These are phyloP conservation scores for Fomitopsis serialis DNA, from an alignment of 768 basidiomycete species.

Conservation along the genomic window DNA sequence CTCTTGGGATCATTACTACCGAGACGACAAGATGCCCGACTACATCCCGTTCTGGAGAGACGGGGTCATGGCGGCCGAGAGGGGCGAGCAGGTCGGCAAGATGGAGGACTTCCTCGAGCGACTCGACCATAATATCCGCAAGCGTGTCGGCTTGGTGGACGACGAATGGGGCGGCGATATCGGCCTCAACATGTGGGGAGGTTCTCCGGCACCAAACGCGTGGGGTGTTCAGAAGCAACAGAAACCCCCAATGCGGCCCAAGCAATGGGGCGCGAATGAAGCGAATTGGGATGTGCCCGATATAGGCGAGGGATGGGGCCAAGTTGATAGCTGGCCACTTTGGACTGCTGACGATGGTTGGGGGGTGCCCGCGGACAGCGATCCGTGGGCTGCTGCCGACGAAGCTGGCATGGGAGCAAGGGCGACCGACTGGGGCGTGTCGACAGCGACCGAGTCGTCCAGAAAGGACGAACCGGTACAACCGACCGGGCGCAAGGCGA, in stretches of 20 bases:
- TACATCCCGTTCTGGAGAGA: constrained; percentile 51
- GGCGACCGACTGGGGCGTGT: neutral
- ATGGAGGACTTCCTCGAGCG: constrained; percentile 42
- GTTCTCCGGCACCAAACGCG: neutral
- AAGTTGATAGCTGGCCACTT: neutral
- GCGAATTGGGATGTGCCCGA: neutral
- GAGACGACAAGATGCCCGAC: constrained; percentile 21
- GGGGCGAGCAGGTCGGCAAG: constrained; percentile 32
- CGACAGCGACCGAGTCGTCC: neutral
- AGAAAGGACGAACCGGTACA: neutral
- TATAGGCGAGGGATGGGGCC: neutral
- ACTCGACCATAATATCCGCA: constrained; percentile 24
- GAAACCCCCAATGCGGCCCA: neutral
- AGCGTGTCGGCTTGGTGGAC: constrained; percentile 3
- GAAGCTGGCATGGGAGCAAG: neutral
- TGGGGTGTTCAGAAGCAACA: neutral
- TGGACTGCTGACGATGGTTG: no score
- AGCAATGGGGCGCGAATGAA: neutral
- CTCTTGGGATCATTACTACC: constrained; percentile 8
- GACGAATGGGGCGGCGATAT: constrained; percentile 2
- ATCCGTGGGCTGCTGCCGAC: neutral
- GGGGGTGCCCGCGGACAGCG: neutral
- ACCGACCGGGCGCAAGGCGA: neutral
- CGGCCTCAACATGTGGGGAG: constrained; percentile 1
- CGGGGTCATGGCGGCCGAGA: constrained; percentile 42